Evolutionary conservation across 129 eudicot species (phyloP), one percentile per base, ranked within the genome.

Genomic region (Lactuca saligna): DNA sequence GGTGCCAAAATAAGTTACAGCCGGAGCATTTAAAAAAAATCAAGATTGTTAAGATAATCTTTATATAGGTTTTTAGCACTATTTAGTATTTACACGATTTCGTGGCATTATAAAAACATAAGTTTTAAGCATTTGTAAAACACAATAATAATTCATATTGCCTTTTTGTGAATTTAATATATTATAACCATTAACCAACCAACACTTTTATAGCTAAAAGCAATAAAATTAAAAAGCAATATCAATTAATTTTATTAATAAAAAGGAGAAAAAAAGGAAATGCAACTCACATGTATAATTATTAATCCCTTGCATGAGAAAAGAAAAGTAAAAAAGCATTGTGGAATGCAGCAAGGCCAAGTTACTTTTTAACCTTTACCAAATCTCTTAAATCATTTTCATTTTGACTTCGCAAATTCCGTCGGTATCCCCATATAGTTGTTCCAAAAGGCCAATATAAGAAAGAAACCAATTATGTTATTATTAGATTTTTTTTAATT

Each of bases 261-360:
- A 55, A 41, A 7, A 20, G 2, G 20, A 29, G 32, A 57, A 37
- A 62, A 62, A 51, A 38, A 38, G 15, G 8, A 38, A 72, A 50
- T n/a, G 54, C 69, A 51, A 37, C 48, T 35, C 69, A 72, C 58
- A 70, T 58, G 66, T 61, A 62, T 15, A 48, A 63, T 68, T 35
- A 68, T 68, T 72, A 62, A 62, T 63, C 29, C 17, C 14, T 54
- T 25, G 61, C 41, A 8, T 34, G 66, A 20, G 6, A 53, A 72
- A 72, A 63, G 38, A 12, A 54, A 51, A 54, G 66, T 61, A 38
- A 14, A 8, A 38, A 73, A 41, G 70, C 64, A 73, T 35, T 54
- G 63, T 63, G 78, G 70, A 73, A 17, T 44, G 78, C 70, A 73
- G 70, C 64, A 73, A 73, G 71, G 78, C 71, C 48, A 41, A 62